phyloP scores from a whole-genome alignment of 2,329 filamentous ascomycete species.

The Ophidiomyces ophidiicola region DNA sequence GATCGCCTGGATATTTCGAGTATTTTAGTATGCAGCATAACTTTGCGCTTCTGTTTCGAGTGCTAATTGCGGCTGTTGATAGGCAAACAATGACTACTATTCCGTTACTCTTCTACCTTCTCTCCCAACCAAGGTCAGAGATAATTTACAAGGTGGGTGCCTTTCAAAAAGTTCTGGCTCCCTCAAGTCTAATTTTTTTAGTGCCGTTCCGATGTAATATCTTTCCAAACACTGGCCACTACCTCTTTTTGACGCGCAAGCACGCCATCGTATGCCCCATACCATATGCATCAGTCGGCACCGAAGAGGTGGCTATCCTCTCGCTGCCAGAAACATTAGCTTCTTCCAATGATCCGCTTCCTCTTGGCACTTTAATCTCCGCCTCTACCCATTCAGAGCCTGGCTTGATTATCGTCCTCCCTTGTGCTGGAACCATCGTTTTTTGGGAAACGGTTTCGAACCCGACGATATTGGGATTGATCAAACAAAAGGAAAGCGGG shows the following conservation, averaged over 20 bases:
- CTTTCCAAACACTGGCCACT: slow-evolving; percentile 55
- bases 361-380: slow-evolving; percentile 70
- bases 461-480: slow-evolving; percentile 70
- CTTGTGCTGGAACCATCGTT: slow-evolving; percentile 68
- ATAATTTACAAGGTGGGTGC: slow-evolving; percentile 47
- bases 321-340: slow-evolving; percentile 62
- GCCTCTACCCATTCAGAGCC: slow-evolving; percentile 68
- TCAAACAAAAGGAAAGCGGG: slow-evolving; percentile 67
- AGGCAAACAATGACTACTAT: slow-evolving; percentile 78
- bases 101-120: slow-evolving; percentile 73
- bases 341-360: slow-evolving; percentile 43
- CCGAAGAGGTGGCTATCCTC: slow-evolving; percentile 65
- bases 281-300: slow-evolving; percentile 24
- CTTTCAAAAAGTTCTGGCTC: slow-evolving; percentile 2
- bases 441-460: slow-evolving; percentile 95
- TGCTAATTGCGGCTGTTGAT: slow-evolving; percentile 12
- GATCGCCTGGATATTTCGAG: slow-evolving; percentile 25
- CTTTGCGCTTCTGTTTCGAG: slow-evolving; percentile 1
- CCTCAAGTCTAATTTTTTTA: slow-evolving; percentile 24
- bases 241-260: slow-evolving; percentile 65
- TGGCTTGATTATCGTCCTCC: slow-evolving; percentile 75
- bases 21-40: slow-evolving; percentile 24
- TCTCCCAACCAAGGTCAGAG: slow-evolving; percentile 63
- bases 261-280: slow-evolving; percentile 90
- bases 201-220: slow-evolving; percentile 55